Conservation (phyloP, 2,329 filamentous ascomycete species). For the Fusarium udum region DNA sequence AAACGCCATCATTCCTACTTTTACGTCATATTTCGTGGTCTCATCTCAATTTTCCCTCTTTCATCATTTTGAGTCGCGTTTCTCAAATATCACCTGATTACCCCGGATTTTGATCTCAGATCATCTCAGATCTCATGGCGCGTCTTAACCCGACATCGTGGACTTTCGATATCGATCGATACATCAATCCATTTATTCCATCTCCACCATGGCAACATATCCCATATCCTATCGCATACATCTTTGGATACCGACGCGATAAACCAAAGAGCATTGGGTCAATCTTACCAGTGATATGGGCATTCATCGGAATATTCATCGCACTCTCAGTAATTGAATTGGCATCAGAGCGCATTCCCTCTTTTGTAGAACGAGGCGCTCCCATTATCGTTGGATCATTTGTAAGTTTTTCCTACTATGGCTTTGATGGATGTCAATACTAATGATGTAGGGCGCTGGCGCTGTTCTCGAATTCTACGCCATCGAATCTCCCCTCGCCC, state of each 20-base stretch:
- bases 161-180: constrained; percentile 80
- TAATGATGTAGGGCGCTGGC: constrained; percentile 68
- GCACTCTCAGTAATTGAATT: constrained; percentile 68
- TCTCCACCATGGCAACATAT: constrained; percentile 70
- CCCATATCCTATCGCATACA: constrained; percentile 72
- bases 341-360: constrained; percentile 63
- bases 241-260: constrained; percentile 69
- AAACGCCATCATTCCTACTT: neutral
- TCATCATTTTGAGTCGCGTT: neutral
- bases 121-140: constrained; percentile 23
- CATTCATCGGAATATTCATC: constrained; percentile 71
- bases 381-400: constrained; percentile 76
- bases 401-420: constrained; percentile 50
- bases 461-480: constrained; percentile 80
- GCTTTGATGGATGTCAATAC: fast-evolving
- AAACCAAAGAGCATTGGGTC: constrained; percentile 60
- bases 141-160: constrained; percentile 44
- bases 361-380: constrained; percentile 61
- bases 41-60: neutral
- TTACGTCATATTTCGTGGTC: neutral
- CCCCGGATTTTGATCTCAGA: neutral
- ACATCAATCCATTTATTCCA: constrained; percentile 76
- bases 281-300: constrained; percentile 68
- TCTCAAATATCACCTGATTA: neutral
- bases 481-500: constrained; percentile 76